Conservation (phyloP, 2,329 filamentous ascomycete species). For the Fusarium devonianum region DNA sequence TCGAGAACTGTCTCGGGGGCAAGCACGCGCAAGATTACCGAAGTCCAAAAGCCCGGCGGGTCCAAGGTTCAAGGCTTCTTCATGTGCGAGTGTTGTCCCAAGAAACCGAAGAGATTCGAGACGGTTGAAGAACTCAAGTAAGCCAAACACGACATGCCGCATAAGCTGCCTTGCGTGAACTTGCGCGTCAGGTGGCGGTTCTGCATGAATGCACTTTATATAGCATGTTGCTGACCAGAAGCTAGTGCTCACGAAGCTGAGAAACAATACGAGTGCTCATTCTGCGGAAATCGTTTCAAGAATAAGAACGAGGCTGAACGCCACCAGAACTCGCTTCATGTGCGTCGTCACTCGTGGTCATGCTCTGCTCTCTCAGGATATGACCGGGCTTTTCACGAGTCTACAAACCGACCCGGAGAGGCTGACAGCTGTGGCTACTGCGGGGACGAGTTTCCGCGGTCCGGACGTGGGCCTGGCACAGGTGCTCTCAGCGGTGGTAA, state of each 20-base stretch:
- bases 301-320: slow-evolving; percentile 98
- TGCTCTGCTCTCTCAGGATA: slow-evolving; percentile 84
- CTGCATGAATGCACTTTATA: background rate
- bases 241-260: slow-evolving; percentile 85
- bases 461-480: slow-evolving; percentile 50
- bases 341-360: slow-evolving; percentile 94
- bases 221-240: slow-evolving; percentile 35
- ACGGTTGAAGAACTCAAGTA: slow-evolving; percentile 70
- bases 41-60: slow-evolving; percentile 55
- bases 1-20: slow-evolving; percentile 56
- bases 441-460: slow-evolving; percentile 81
- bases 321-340: slow-evolving; percentile 93
- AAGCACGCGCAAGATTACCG: slow-evolving; percentile 60
- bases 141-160: slow-evolving; percentile 42
- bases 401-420: slow-evolving; percentile 69
- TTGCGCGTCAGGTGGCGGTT: slow-evolving; percentile 11
- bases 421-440: slow-evolving; percentile 93
- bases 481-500: slow-evolving; percentile 47
- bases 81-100: slow-evolving; percentile 35
- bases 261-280: slow-evolving; percentile 94
- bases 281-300: slow-evolving; percentile 95
- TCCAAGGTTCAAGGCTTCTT: slow-evolving; percentile 53
- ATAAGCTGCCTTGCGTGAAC: slow-evolving; percentile 12
- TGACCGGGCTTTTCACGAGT: slow-evolving; percentile 86
- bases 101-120: slow-evolving; percentile 35